Base-by-base conservation (phyloP, 2,329 filamentous ascomycete species). In the Diplocarpon mali region DNA sequence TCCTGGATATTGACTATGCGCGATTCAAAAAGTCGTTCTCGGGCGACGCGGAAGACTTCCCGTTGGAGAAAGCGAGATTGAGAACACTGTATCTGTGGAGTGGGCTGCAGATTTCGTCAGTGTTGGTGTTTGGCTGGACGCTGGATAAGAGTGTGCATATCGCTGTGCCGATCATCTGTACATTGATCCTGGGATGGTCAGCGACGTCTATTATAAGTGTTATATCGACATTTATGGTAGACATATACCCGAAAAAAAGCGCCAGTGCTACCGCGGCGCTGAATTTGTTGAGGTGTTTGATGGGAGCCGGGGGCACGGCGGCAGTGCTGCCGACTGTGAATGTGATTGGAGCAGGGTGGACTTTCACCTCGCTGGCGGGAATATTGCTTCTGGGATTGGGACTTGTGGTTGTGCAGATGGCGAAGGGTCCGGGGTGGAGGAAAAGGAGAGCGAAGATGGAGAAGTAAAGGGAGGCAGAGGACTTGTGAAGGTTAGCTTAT, bases 361-460 rank as follows among this genome's bases (percentile, higher is more conserved):
- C 54, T 13, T 56, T 55, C 38, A 56, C 55, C 9, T 24, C 57
- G 3, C 30, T 53, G 15, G 45, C 46, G 17, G 53, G 48, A 5
- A 31, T 57, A 12, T 40, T 75, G n/a, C 67, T 67, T 29, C 42
- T 68, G 0, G 47, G 66, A 1, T 62, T 65, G 2, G 57, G 63
- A 12, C 63, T 69, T 1, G 53, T 49, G 69, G 38, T 51, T 64
- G n/a, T 53, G 38, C 67, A 24, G 32, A 51, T 57, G 38, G 35
- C 24, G 29, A 45, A 39, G n/a, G 54, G 72, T 0, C 54, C 65
- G 9, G n/a, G 8, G 15, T 11, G 17, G 35, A 11, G 15, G 10
- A 37, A 17, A 20, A 37, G 15, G 20, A 17, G 35, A 17, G 12
- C 14, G 17, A 17, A 15, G 3, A 20, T 24, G 17, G 10, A 37